Evolutionary conservation across 139 green algal genomes (phyloP).

Genomic region (Parachlorella kessleri): DNA sequence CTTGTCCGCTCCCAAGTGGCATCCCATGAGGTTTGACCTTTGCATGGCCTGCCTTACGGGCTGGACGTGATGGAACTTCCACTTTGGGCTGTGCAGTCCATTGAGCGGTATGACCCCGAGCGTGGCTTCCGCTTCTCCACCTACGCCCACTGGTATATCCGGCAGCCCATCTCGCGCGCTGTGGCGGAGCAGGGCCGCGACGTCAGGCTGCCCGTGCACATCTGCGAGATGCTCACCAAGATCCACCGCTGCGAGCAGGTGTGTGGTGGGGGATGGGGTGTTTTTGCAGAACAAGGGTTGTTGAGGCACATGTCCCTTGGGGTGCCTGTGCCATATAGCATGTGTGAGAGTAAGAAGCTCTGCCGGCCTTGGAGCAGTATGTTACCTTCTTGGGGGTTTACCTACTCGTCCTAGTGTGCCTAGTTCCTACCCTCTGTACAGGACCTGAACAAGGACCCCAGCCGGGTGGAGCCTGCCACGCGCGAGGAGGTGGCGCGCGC

Average conservation of each 20-base stretch:
- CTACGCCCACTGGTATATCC: slow-evolving; percentile 90
- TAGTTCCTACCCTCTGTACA: background rate
- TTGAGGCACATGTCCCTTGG: too few relatives aligned
- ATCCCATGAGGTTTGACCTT: too few relatives aligned
- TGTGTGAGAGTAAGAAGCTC: too few relatives aligned
- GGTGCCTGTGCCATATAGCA: too few relatives aligned
- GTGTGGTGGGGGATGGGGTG: background rate
- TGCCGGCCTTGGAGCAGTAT: slow-evolving; percentile 1
- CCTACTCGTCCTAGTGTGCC: background rate
- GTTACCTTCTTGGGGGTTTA: background rate
- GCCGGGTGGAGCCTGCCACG: slow-evolving; percentile 1
- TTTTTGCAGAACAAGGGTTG: too few relatives aligned
- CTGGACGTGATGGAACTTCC: too few relatives aligned
- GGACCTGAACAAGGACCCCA: background rate
- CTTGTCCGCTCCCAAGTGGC: too few relatives aligned
- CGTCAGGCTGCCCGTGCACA: slow-evolving; percentile 63
- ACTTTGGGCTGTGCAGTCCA: slow-evolving; percentile 41
- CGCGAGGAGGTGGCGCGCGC: slow-evolving; percentile 23
- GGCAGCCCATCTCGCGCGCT: slow-evolving; percentile 73
- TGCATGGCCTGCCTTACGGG: too few relatives aligned
- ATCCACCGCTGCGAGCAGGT: slow-evolving; percentile 9
- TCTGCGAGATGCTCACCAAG: slow-evolving; percentile 41
- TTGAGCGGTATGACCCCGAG: slow-evolving; percentile 77
- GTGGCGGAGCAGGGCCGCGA: slow-evolving; percentile 71
- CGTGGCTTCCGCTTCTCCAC: slow-evolving; percentile 86